Base-by-base conservation (phyloP, 139 green algal genomes). In the Yamagishiella unicocca region DNA sequence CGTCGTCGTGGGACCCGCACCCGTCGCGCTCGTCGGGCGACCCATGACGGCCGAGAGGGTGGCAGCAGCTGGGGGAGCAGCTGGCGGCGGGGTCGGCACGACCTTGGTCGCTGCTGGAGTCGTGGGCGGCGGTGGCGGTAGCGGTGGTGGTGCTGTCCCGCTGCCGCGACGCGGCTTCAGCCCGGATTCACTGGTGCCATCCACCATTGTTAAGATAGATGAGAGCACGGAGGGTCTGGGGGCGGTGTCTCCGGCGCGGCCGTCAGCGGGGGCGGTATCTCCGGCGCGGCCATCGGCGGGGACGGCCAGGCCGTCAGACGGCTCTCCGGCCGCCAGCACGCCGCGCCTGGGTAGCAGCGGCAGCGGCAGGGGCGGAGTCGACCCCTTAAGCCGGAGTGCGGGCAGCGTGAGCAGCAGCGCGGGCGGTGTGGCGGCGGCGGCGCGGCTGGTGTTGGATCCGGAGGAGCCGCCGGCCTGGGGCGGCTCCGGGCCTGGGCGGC, bases 371-470 rank as follows among this genome's bases (percentile, higher is more conserved):
- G 64, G 6, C 64, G 64, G 12, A 29, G n/a, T 42, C n/a, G n/a
- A n/a, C 31, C 21, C n/a, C 6, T 31, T 6, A 10, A n/a, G 24
- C 45, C 1, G 72, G 4, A 64, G 45, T 31, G 14, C 12, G 58
- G 7, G 35, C 38, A 73, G 38, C 61, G 42, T 42, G 38, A 37
- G 55, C 42, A n/a, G 38, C 58, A 43, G 54, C 35, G 37, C 53
- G 29, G 54, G 37, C 79, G 53, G 79, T n/a, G 61, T 75, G 6
- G 61, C 45, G 58, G 31, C 79, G 27, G 79, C 79, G 61, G 61
- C 79, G 3, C 40, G 61, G 61, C 14, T 85, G 42, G 79, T 85
- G 8, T 42, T 85, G 17, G 79, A 75, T 46, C 79, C 79, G 1
- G 61, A 75, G 62, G 61, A 85, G 42, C 74, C 74, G n/a, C 5